Conservation (phyloP, 2,329 filamentous ascomycete species). For the Pestalotiopsis sp. region DNA sequence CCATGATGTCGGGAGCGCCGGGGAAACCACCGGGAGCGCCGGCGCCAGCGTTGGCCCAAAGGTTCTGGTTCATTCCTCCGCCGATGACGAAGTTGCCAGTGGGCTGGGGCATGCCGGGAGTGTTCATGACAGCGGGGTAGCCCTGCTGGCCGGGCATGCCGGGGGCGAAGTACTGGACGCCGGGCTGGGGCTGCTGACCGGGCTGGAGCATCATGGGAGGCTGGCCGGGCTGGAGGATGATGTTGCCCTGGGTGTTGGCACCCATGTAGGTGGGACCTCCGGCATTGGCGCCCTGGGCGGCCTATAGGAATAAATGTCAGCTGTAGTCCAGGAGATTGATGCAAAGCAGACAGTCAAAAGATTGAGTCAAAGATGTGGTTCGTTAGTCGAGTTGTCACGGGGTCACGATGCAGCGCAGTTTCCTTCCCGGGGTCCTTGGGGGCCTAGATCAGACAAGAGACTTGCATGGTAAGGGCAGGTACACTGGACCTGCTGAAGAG, state of each 20-base stretch:
- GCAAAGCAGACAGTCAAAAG: background rate
- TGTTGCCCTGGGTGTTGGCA: background rate
- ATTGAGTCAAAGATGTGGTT: constrained; percentile 5
- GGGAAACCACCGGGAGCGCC: constrained; percentile 15
- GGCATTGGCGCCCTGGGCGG: background rate
- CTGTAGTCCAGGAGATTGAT: background rate
- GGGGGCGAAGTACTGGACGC: constrained; percentile 12
- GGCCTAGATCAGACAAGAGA: constrained; percentile 22
- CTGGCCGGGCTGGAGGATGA: background rate
- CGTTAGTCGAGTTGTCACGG: background rate
- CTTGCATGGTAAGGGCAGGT: constrained; percentile 39
- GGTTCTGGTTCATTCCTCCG: background rate
- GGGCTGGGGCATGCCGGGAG: constrained; percentile 11
- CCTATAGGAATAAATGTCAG: constrained; percentile 9
- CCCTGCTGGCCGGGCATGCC: constrained; percentile 10
- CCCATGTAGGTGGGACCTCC: background rate
- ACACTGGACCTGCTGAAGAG: constrained; percentile 6
- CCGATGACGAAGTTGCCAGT: background rate
- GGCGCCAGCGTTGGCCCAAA: constrained; percentile 14
- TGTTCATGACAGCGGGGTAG: background rate
- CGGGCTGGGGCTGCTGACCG: constrained; percentile 17
- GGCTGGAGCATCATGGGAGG: constrained; percentile 21
- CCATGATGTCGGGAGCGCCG: constrained; percentile 48
- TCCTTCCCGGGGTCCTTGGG: background rate
- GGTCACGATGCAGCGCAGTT: background rate